These are phyloP conservation scores for Bondarzewia mesenterica DNA, from an alignment of 1,284 basidiomycete genomes.

Conservation along the genomic window DNA sequence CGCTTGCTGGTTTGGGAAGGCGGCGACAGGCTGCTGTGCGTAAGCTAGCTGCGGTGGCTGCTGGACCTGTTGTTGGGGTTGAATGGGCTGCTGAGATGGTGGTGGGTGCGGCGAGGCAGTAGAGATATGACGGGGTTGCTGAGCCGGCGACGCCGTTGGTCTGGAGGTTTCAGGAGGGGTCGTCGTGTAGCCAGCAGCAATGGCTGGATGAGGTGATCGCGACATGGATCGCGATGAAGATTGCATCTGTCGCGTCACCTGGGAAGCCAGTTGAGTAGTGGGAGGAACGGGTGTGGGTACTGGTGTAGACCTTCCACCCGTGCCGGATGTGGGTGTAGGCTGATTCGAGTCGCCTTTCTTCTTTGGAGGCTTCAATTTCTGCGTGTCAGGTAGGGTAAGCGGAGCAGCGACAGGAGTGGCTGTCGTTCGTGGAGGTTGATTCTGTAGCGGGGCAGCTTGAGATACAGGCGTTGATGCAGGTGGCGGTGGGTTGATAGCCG, in stretches of 20 bases:
- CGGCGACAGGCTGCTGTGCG: too few relatives aligned
- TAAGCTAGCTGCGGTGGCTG: background rate
- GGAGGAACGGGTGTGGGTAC: conserved; percentile 8
- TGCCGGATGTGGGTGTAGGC: conserved; percentile 8
- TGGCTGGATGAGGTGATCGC: conserved; percentile 12
- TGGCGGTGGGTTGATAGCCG: background rate
- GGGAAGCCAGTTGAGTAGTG: conserved; percentile 9
- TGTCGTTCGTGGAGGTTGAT: conserved; percentile 4
- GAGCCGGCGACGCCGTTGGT: conserved; percentile 6
- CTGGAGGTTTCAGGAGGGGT: conserved; percentile 1
- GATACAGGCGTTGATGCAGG: background rate
- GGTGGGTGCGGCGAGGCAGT: conserved; percentile 4
- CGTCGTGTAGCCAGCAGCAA: background rate
- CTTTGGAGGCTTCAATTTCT: conserved; percentile 8
- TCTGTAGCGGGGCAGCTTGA: background rate
- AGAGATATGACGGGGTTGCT: conserved; percentile 1
- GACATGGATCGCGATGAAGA: conserved; percentile 11
- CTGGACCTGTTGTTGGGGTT: conserved; percentile 8
- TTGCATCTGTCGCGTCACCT: conserved; percentile 7
- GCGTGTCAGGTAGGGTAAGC: conserved; percentile 6
- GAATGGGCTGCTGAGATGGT: conserved; percentile 7
- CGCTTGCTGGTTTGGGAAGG: background rate
- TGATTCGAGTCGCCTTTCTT: conserved; percentile 7
- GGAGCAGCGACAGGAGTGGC: conserved; percentile 6
- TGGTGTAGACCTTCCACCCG: conserved; percentile 7